Percentiles rank a stretch among this genome's conserved stretches.
phyloP scores from a whole-genome alignment of 306 rosid species.

The Inga oerstediana region DNA sequence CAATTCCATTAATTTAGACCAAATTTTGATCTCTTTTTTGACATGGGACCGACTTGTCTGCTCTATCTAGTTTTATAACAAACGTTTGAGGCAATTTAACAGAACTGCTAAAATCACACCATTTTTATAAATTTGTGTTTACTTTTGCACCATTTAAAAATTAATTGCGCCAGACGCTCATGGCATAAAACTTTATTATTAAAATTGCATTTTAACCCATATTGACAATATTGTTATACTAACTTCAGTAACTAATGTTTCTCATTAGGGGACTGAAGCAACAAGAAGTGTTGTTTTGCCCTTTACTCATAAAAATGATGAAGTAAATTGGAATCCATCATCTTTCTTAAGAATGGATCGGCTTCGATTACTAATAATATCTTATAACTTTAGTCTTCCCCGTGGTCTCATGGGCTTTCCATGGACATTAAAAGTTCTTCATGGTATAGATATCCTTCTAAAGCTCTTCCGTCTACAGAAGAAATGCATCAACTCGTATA shows the following conservation, averaged over 20 bases:
- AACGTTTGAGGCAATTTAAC: too few species aligned
- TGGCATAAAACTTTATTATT: too few species aligned
- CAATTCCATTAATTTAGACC: fast-evolving
- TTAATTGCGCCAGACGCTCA: too few species aligned
- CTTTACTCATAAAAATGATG: background rate
- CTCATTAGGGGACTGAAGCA: conserved; percentile 17
- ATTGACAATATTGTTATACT: too few species aligned
- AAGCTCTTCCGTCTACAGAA: background rate
- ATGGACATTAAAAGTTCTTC: background rate
- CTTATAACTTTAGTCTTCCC: background rate
- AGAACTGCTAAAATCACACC: too few species aligned
- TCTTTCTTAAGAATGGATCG: conserved; percentile 19
- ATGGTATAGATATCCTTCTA: background rate
- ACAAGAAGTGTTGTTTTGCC: conserved; percentile 16
- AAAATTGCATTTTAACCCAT: too few species aligned
- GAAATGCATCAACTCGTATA: background rate
- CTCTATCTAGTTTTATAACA: too few species aligned
- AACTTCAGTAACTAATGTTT: too few species aligned
- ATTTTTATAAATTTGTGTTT: too few species aligned
- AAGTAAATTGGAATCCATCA: background rate
- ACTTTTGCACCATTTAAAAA: too few species aligned
- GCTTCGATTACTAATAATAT: conserved; percentile 22
- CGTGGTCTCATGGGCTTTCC: background rate
- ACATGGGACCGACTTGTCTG: too few species aligned
- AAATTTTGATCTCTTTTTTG: too few species aligned